These are phyloP conservation scores for Scheffersomyces coipomensis DNA, from an alignment of 805 yeast species.

Conservation along the genomic window DNA sequence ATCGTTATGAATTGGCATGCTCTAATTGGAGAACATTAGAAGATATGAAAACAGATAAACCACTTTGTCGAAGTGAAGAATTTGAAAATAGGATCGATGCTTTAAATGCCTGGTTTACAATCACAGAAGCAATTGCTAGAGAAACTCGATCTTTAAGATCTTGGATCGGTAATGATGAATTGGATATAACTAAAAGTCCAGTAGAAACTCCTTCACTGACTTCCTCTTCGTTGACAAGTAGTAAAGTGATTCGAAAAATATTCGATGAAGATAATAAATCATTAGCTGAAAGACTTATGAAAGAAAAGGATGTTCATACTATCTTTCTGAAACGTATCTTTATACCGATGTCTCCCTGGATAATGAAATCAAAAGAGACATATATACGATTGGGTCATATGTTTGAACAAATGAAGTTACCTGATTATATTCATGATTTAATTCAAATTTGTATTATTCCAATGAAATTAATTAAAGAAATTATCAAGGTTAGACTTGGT, in stretches of 20 bases:
- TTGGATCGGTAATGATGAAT: slow-evolving; percentile 85
- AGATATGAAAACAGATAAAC: slow-evolving; percentile 79
- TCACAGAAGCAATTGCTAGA: slow-evolving; percentile 63
- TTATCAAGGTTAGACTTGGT: slow-evolving; percentile 66
- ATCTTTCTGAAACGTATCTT: slow-evolving; percentile 71
- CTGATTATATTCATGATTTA: slow-evolving; percentile 66
- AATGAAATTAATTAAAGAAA: slow-evolving; percentile 72
- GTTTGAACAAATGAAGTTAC: slow-evolving; percentile 69
- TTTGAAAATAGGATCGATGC: slow-evolving; percentile 72
- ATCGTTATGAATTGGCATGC: slow-evolving; percentile 64
- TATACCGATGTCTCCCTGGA: slow-evolving; percentile 73
- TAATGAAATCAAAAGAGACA: slow-evolving; percentile 75
- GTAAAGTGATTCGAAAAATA: slow-evolving; percentile 22
- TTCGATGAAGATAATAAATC: slow-evolving; percentile 63
- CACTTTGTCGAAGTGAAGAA: slow-evolving; percentile 60
- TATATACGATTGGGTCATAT: slow-evolving; percentile 58
- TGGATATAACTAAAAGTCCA: slow-evolving; percentile 55
- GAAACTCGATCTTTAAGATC: slow-evolving; percentile 59
- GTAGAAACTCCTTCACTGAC: slow-evolving; percentile 12
- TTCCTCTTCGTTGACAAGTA: slow-evolving; percentile 10
- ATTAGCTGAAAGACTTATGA: slow-evolving; percentile 79
- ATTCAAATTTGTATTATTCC: slow-evolving; percentile 74
- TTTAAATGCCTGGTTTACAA: slow-evolving; percentile 78
- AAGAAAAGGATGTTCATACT: slow-evolving; percentile 72
- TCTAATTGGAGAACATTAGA: slow-evolving; percentile 75